phyloP scores from a whole-genome alignment of 257 asterid genomes.

The Rauvolfia tetraphylla region DNA sequence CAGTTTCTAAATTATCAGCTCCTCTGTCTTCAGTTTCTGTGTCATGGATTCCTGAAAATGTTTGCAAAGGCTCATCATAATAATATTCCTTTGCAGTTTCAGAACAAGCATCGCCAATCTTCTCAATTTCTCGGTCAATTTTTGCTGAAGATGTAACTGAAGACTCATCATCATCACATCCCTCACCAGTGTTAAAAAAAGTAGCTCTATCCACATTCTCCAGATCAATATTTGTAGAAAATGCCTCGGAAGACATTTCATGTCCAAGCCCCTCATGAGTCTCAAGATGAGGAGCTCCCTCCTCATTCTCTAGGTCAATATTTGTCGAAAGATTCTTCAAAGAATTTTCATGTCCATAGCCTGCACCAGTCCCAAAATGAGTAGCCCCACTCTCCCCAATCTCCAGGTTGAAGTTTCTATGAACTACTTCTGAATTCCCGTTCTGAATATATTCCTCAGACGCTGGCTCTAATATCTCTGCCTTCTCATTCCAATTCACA shows the following conservation, averaged over 20 bases:
- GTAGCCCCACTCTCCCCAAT: constrained; percentile 9
- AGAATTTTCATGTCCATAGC: constrained; percentile 33
- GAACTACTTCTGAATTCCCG: constrained; percentile 32
- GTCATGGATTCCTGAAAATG: constrained; percentile 33
- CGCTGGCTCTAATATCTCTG: constrained; percentile 33
- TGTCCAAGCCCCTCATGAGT: constrained; percentile 25
- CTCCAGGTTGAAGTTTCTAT: constrained; percentile 17
- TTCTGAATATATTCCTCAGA: constrained; percentile 32
- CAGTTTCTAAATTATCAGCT: constrained; percentile 16
- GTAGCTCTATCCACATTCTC: constrained; percentile 5
- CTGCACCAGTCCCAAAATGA: constrained; percentile 9
- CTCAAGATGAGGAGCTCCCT: constrained; percentile 22
- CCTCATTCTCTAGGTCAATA: background rate
- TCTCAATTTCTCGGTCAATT: constrained; percentile 26
- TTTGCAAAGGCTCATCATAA: constrained; percentile 29
- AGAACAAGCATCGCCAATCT: constrained; percentile 19
- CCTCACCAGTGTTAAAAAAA: constrained; percentile 13
- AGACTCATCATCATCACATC: constrained; percentile 26
- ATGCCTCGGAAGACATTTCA: constrained; percentile 35
- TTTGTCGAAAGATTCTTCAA: constrained; percentile 30
- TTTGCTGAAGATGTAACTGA: constrained; percentile 33
- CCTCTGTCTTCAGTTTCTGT: constrained; percentile 22
- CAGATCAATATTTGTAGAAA: constrained; percentile 16
- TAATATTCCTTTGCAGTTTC: constrained; percentile 24
- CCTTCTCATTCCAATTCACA: constrained; percentile 53